These are phyloP conservation scores for Carex pumila DNA, from an alignment of 176 grass and related monocot species.

Conservation along the genomic window DNA sequence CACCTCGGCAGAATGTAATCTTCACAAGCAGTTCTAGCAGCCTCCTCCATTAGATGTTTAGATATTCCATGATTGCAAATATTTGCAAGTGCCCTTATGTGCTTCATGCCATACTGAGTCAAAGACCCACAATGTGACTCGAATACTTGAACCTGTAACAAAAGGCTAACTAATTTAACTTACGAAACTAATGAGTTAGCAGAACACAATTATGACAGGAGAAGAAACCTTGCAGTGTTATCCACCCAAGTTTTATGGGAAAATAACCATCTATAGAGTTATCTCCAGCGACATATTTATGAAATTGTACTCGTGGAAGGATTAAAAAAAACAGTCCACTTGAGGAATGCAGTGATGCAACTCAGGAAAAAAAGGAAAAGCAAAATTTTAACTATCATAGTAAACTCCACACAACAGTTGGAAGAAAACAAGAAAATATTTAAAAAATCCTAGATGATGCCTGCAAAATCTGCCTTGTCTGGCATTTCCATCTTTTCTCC, in stretches of 20 bases:
- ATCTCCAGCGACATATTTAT: neutral
- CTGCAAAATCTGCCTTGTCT: neutral
- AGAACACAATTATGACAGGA: neutral
- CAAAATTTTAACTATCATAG: neutral
- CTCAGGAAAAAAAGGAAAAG: neutral
- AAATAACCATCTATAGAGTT: neutral
- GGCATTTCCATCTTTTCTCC: neutral
- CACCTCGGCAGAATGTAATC: constrained; percentile 40
- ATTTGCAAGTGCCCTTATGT: constrained; percentile 80
- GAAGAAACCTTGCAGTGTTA: neutral
- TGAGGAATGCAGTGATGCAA: neutral
- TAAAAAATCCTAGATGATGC: neutral
- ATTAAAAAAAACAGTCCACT: neutral
- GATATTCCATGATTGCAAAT: constrained; percentile 62
- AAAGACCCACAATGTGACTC: constrained; percentile 68
- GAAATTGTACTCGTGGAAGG: neutral
- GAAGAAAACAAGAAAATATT: neutral
- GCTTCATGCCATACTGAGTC: constrained; percentile 89
- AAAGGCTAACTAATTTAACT: neutral
- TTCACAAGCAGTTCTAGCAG: constrained; percentile 35
- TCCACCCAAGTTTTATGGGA: neutral
- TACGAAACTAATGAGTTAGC: neutral
- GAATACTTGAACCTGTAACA: constrained; percentile 49
- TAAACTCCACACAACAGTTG: neutral
- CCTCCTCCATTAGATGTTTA: constrained; percentile 39